Evolutionary conservation across 768 basidiomycete species (phyloP).

Genomic region (Naganishia antarctica): DNA sequence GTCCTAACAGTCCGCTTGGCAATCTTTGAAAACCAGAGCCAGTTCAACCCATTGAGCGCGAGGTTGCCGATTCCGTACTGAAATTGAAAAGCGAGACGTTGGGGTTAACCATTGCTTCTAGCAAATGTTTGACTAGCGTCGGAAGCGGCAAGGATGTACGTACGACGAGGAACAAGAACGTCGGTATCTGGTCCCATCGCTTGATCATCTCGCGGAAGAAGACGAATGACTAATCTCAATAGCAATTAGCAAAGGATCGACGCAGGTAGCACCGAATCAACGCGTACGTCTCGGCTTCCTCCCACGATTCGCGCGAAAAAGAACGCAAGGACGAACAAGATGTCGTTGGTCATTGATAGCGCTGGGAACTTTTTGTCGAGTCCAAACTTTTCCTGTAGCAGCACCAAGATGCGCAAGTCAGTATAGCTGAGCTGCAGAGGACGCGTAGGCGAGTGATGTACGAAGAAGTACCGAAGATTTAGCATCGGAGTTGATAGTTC

Average conservation of each 20-base stretch:
- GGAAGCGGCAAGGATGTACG: conserved; percentile 28
- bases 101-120: not conserved
- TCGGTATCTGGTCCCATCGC: conserved; percentile 59
- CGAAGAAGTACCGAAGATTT: conserved; percentile 73
- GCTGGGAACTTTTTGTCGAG: conserved; percentile 67
- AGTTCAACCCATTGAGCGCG: conserved; percentile 67
- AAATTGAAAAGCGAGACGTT: not conserved
- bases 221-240: conserved; percentile 56
- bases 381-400: conserved; percentile 38
- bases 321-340: conserved; percentile 64
- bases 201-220: conserved; percentile 62
- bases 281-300: conserved; percentile 54
- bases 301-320: conserved; percentile 66
- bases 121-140: conserved; percentile 28
- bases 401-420: not conserved
- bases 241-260: conserved; percentile 21
- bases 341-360: conserved; percentile 67
- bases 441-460: conserved; percentile 2
- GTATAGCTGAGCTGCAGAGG: not conserved
- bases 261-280: conserved; percentile 25
- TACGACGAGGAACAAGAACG: conserved; percentile 36
- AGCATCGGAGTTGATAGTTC: conserved; percentile 80
- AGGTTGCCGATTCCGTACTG: conserved; percentile 61
- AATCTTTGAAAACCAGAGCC: conserved; percentile 51
- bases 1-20: conserved; percentile 35